Conservation (phyloP, 768 basidiomycete genomes). For the Obba rivulosa region DNA sequence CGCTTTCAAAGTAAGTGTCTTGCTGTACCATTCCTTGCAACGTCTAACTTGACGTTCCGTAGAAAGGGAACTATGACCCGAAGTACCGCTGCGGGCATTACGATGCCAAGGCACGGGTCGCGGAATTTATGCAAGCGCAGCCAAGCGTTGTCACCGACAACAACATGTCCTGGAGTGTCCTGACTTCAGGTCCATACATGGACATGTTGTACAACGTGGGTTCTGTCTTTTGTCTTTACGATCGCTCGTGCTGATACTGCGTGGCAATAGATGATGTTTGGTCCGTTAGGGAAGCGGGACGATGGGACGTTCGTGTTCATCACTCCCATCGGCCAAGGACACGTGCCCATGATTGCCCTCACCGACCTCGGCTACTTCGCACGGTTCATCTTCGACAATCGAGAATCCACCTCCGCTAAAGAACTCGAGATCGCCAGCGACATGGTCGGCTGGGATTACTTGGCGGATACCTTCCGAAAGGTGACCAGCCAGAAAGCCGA, state of each 20-base stretch:
- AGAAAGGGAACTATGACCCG: conserved; percentile 18
- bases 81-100: conserved; percentile 34
- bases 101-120: conserved; percentile 37
- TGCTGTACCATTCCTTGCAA: background rate
- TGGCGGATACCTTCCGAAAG: conserved; percentile 20
- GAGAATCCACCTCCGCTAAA: conserved; percentile 14
- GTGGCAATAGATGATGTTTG: conserved; percentile 7
- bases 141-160: conserved; percentile 12
- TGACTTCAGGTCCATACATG: conserved; percentile 6
- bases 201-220: conserved; percentile 5
- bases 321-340: conserved; percentile 22
- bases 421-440: conserved; percentile 25
- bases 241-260: background rate
- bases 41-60: background rate
- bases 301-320: conserved; percentile 27
- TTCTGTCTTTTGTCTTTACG: too few relatives aligned
- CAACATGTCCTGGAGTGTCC: conserved; percentile 8
- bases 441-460: conserved; percentile 17
- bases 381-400: conserved; percentile 26
- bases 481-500: conserved; percentile 23
- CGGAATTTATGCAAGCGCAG: conserved; percentile 33
- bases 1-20: conserved; percentile 35
- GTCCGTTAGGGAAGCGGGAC: conserved; percentile 17
- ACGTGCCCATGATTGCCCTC: conserved; percentile 26
- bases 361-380: conserved; percentile 27